phyloP scores from a whole-genome alignment of 2,329 filamentous ascomycete species.

The Hansfordia pulvinata region DNA sequence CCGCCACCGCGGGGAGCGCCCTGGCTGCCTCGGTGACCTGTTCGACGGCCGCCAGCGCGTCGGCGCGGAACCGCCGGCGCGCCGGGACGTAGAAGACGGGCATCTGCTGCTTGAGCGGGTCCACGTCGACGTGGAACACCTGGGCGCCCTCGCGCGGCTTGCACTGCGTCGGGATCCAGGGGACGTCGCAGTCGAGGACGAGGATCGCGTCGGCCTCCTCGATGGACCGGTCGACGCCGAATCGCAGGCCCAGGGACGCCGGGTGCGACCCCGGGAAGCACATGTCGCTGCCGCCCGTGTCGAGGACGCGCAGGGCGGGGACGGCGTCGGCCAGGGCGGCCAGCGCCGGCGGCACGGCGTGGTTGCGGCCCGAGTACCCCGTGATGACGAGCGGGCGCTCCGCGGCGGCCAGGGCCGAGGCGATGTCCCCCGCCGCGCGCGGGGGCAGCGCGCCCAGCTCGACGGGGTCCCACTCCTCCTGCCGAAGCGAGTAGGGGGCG shows the following conservation, averaged over 20 bases:
- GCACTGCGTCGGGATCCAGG: conserved; percentile 76
- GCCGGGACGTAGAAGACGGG: conserved; percentile 60
- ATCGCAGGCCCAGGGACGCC: conserved; percentile 56
- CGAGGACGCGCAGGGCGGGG: conserved; percentile 56
- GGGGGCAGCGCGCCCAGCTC: conserved; percentile 46
- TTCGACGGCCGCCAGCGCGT: conserved; percentile 48
- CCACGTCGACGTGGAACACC: conserved; percentile 52
- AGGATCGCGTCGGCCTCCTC: conserved; percentile 71
- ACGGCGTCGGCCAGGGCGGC: conserved; percentile 55
- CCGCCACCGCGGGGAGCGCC: conserved; percentile 21
- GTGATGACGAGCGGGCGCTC: conserved; percentile 56
- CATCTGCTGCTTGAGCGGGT: conserved; percentile 58
- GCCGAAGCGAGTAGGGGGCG: conserved; percentile 54
- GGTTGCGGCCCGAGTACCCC: conserved; percentile 59
- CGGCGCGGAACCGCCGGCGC: conserved; percentile 51
- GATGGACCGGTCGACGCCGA: conserved; percentile 61
- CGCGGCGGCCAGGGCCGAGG: conserved; percentile 48
- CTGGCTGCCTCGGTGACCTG: conserved; percentile 49
- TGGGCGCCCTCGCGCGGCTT: conserved; percentile 35
- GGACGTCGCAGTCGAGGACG: conserved; percentile 80
- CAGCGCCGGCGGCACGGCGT: conserved; percentile 43
- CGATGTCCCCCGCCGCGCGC: conserved; percentile 41
- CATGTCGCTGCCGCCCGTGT: conserved; percentile 70
- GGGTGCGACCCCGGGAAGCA: conserved; percentile 62
- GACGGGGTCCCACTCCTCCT: conserved; percentile 57